These are phyloP conservation scores for Marchantia paleacea DNA, from an alignment of 225 moss, liverwort and hornwort genomes.

Conservation along the genomic window DNA sequence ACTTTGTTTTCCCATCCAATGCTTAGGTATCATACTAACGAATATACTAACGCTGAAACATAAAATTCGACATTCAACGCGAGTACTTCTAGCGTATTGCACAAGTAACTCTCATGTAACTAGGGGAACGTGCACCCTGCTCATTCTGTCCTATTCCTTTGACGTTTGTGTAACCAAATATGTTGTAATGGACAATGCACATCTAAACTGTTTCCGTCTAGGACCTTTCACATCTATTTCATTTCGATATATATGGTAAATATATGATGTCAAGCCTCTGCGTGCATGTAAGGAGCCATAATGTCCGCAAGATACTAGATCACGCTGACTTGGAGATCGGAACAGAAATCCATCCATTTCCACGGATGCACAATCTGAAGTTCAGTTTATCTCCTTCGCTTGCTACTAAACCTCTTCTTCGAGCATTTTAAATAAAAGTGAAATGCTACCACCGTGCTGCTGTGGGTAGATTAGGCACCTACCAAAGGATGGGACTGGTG, in stretches of 20 bases:
- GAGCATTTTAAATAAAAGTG: neutral
- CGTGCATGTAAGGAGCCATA: neutral
- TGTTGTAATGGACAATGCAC: too few species aligned
- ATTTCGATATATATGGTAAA: neutral
- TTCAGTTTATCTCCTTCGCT: neutral
- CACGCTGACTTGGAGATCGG: too few species aligned
- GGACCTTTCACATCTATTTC: neutral
- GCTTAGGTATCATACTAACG: neutral
- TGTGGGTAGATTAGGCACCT: constrained; percentile 19
- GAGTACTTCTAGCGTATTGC: neutral
- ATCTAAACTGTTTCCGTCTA: neutral
- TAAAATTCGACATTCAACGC: neutral
- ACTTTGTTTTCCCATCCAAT: too few species aligned
- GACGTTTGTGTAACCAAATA: neutral
- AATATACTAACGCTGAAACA: neutral
- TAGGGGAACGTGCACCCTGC: neutral
- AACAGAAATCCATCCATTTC: too few species aligned
- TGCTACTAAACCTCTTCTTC: neutral
- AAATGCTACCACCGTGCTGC: neutral
- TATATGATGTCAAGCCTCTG: neutral
- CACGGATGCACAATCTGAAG: neutral
- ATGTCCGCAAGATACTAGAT: too few species aligned
- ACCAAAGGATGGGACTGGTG: constrained; percentile 94
- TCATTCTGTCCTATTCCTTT: neutral
- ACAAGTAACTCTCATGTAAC: neutral